These are phyloP conservation scores for Alternaria sp. DNA, from an alignment of 2,329 filamentous ascomycete species.

Conservation along the genomic window DNA sequence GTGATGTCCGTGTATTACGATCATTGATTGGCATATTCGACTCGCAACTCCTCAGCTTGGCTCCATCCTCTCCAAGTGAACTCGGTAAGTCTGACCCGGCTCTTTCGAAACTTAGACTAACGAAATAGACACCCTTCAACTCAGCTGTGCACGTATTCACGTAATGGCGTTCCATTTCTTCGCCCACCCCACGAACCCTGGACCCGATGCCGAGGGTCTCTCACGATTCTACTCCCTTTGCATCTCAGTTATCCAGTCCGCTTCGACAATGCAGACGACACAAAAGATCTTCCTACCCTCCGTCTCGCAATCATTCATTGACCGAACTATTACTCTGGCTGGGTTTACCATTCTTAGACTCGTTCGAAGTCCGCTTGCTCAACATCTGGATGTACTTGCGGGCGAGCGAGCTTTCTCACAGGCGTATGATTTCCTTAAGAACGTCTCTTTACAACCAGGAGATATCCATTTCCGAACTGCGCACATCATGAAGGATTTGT, in stretches of 20 bases:
- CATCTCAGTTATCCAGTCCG: slow-evolving; percentile 38
- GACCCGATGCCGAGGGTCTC: slow-evolving; percentile 36
- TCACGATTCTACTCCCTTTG: slow-evolving; percentile 42
- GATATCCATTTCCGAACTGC: slow-evolving; percentile 40
- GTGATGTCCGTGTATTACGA: slow-evolving; percentile 39
- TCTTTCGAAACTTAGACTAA: slow-evolving; percentile 13
- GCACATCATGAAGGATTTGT: slow-evolving; percentile 44
- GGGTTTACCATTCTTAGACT: slow-evolving; percentile 45
- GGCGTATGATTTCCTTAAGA: slow-evolving; percentile 41
- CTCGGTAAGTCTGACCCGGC: slow-evolving; percentile 30
- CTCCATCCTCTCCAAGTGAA: slow-evolving; percentile 39
- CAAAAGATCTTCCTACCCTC: slow-evolving; percentile 35
- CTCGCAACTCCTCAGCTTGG: slow-evolving; percentile 40
- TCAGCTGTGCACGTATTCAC: slow-evolving; percentile 45
- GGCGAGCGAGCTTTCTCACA: slow-evolving; percentile 44
- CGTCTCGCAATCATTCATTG: slow-evolving; percentile 42
- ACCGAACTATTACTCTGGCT: slow-evolving; percentile 41
- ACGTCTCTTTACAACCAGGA: slow-evolving; percentile 41
- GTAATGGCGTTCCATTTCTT: slow-evolving; percentile 48
- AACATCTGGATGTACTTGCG: slow-evolving; percentile 40
- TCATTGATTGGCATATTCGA: slow-evolving; percentile 47
- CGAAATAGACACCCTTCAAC: slow-evolving; percentile 38
- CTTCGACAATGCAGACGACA: slow-evolving; percentile 24
- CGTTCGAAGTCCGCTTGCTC: slow-evolving; percentile 35
- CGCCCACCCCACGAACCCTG: slow-evolving; percentile 34